Conservation (phyloP, 1,284 basidiomycete species). For the Boletus hoseneyae region DNA sequence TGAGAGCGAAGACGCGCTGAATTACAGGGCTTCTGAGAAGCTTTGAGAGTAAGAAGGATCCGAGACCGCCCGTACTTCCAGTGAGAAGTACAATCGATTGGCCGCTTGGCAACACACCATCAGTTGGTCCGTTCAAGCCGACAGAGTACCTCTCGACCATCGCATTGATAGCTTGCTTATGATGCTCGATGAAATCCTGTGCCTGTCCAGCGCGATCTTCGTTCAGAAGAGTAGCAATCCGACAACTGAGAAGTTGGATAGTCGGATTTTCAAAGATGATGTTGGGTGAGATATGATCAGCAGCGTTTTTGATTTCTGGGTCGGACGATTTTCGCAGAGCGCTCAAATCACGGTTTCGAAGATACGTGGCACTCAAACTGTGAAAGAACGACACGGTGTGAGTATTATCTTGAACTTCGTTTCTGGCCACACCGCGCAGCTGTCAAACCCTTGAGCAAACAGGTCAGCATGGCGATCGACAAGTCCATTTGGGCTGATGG, state of each 20-base stretch:
- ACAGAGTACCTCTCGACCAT: slow-evolving; percentile 30
- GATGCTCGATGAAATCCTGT: slow-evolving; percentile 5
- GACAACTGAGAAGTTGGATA: slow-evolving; percentile 16
- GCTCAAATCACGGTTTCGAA: slow-evolving; percentile 33
- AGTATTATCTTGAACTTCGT: background rate
- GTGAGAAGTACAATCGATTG: slow-evolving; percentile 27
- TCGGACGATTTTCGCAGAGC: slow-evolving; percentile 26
- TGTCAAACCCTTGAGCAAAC: slow-evolving; percentile 36
- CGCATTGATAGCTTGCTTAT: slow-evolving; percentile 18
- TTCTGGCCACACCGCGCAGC: slow-evolving; percentile 20
- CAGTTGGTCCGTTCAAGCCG: slow-evolving; percentile 14
- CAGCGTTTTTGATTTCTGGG: slow-evolving; percentile 3
- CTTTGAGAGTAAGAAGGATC: slow-evolving; percentile 31
- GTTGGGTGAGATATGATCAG: slow-evolving; percentile 13
- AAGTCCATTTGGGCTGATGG: slow-evolving; percentile 19
- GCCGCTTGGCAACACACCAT: slow-evolving; percentile 7
- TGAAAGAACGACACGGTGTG: background rate
- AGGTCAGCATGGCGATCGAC: slow-evolving; percentile 25
- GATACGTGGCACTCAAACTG: slow-evolving; percentile 35
- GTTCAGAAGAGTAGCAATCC: slow-evolving; percentile 16
- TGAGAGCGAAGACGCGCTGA: slow-evolving; percentile 29
- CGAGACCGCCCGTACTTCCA: slow-evolving; percentile 36
- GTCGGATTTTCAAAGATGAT: slow-evolving; percentile 30
- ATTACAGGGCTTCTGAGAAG: slow-evolving; percentile 26
- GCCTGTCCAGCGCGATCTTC: background rate